Percentiles rank a stretch among this genome's conserved stretches.
phyloP scores from a whole-genome alignment of 208 protist species.

The Phytomonas francai region DNA sequence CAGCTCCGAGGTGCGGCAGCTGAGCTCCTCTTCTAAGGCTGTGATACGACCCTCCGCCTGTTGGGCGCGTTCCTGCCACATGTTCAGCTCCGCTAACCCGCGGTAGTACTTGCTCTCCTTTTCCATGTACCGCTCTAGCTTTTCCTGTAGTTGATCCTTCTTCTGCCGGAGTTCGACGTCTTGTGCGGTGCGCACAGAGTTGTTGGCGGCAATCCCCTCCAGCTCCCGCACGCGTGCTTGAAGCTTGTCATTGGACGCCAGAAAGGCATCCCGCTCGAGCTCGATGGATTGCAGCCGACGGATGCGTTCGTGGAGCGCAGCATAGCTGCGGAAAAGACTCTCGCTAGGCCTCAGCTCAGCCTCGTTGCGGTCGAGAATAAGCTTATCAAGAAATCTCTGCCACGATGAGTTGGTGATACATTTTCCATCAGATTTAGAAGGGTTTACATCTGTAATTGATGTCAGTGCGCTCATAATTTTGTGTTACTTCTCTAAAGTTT shows the following conservation, averaged over 20 bases:
- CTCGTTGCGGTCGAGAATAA: conserved; percentile 44
- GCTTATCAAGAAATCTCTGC: conserved; percentile 27
- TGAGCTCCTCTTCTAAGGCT: conserved; percentile 19
- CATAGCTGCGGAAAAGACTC: conserved; percentile 35
- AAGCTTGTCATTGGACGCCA: conserved; percentile 25
- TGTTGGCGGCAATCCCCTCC: conserved; percentile 32
- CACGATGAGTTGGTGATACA: conserved; percentile 10
- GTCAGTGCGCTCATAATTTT: neutral
- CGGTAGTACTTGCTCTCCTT: conserved; percentile 54
- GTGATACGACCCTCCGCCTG: conserved; percentile 10
- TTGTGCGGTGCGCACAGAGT: conserved; percentile 26
- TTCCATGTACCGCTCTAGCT: conserved; percentile 32
- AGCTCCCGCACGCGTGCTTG: conserved; percentile 35
- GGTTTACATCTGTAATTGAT: neutral
- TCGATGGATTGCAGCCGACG: conserved; percentile 26
- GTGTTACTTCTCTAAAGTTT: neutral
- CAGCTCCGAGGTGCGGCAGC: conserved; percentile 38
- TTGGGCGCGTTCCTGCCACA: conserved; percentile 16
- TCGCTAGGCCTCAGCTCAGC: conserved; percentile 40
- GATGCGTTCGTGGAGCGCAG: conserved; percentile 23
- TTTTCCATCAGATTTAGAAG: neutral
- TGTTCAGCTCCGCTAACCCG: conserved; percentile 24
- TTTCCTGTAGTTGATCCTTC: conserved; percentile 31
- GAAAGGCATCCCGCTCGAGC: conserved; percentile 26
- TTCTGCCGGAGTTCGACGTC: conserved; percentile 41